A percentile compares a stretch with the other conserved stretches of the same genome.
Evolutionary conservation across 2,329 filamentous ascomycete genomes (phyloP).

Genomic region (Tricladium varicosporioides): DNA sequence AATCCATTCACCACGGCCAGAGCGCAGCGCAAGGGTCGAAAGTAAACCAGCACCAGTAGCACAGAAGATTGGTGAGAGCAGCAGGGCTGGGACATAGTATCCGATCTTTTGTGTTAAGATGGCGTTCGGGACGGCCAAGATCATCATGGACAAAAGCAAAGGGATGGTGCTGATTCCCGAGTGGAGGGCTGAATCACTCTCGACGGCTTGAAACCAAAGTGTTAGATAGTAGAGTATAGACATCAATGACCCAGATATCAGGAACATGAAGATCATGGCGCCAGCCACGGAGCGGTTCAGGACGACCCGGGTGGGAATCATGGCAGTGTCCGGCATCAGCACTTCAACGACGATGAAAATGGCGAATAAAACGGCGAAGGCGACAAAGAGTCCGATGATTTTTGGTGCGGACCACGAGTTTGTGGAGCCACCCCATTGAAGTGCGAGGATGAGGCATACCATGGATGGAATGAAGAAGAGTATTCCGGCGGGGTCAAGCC

Average conservation of each 20-base stretch:
- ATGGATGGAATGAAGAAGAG: conserved; percentile 43
- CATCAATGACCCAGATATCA: conserved; percentile 28
- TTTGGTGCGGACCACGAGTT: conserved; percentile 29
- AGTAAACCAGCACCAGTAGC: conserved; percentile 40
- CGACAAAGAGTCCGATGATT: conserved; percentile 33
- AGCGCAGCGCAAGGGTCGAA: conserved; percentile 35
- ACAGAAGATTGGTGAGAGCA: conserved; percentile 17
- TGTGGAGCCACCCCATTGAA: conserved; percentile 48
- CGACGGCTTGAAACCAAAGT: conserved; percentile 45
- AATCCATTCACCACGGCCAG: conserved; percentile 46
- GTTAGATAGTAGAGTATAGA: conserved; percentile 48
- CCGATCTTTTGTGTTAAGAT: conserved; percentile 42
- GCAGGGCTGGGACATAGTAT: conserved; percentile 24
- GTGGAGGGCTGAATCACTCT: conserved; percentile 36
- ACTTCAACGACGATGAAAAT: conserved; percentile 32
- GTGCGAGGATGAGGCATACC: conserved; percentile 41
- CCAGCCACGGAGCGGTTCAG: conserved; percentile 34
- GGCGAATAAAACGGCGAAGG: conserved; percentile 24
- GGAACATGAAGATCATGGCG: conserved; percentile 30
- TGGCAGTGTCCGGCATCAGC: conserved; percentile 36
- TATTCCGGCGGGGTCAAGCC: conserved; percentile 45
- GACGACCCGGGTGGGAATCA: conserved; percentile 38
- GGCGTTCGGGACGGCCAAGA: conserved; percentile 47
- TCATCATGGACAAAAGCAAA: conserved; percentile 30
- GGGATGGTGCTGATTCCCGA: conserved; percentile 41